These are phyloP conservation scores for Paraconiothyrium sp. DNA, from an alignment of 2,329 filamentous ascomycete species.

Conservation along the genomic window DNA sequence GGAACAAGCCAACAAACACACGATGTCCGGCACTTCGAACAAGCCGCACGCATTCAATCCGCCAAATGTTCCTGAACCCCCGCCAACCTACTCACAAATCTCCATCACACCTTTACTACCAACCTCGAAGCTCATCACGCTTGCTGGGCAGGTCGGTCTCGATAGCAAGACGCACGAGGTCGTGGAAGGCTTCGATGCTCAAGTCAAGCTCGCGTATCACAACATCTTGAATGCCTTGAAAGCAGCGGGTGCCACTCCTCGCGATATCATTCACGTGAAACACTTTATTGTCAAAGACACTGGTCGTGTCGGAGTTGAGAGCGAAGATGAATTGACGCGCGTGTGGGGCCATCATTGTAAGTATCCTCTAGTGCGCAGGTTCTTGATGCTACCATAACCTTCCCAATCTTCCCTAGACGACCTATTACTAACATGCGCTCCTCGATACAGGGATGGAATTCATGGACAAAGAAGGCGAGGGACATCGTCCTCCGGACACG, in stretches of 20 bases:
- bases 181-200: constrained; percentile 30
- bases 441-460: constrained; percentile 39
- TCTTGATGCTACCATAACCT: not conserved
- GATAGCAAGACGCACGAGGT: constrained; percentile 23
- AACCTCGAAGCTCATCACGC: constrained; percentile 41
- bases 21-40: constrained; percentile 13
- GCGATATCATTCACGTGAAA: constrained; percentile 46
- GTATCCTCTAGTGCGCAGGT: not conserved
- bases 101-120: constrained; percentile 42
- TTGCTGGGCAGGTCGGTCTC: constrained; percentile 44
- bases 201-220: constrained; percentile 42
- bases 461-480: constrained; percentile 44
- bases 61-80: constrained; percentile 33
- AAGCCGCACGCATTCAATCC: constrained; percentile 46
- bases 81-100: constrained; percentile 43
- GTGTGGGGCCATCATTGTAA: constrained; percentile 42
- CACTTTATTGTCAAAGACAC: constrained; percentile 50
- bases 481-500: constrained; percentile 49
- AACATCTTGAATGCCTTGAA: constrained; percentile 37
- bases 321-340: constrained; percentile 35
- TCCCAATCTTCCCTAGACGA: not conserved
- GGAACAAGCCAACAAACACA: not conserved
- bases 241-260: constrained; percentile 42
- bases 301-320: constrained; percentile 34
- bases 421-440: too few species aligned